A percentile compares a stretch with the other conserved stretches of the same genome.
These are phyloP conservation scores for Saccharomyces eubayanus DNA, from an alignment of 805 yeast species.

Conservation along the genomic window DNA sequence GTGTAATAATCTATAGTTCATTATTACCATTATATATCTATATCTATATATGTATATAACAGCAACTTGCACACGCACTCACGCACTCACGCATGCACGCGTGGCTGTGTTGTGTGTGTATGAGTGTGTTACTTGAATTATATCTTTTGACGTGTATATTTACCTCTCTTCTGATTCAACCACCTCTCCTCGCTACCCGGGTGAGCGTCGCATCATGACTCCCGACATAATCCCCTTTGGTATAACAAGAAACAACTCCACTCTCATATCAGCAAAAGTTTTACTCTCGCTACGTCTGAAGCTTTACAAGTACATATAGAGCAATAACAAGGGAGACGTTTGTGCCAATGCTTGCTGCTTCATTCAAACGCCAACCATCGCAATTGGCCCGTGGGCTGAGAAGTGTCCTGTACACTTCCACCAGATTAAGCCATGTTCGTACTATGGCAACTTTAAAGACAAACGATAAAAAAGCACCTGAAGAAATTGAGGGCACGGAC, in stretches of 20 bases:
- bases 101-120: background rate
- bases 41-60: conserved; percentile 2
- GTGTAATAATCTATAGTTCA: background rate
- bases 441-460: background rate
- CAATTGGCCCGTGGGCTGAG: background rate
- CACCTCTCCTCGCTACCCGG: background rate
- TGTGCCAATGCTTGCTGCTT: conserved; percentile 2
- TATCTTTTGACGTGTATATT: background rate
- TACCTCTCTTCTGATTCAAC: background rate
- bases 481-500: conserved; percentile 16
- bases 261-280: background rate
- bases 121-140: background rate
- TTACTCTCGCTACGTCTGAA: background rate
- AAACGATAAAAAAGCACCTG: background rate
- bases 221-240: background rate
- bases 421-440: background rate
- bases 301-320: background rate
- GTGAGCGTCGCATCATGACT: background rate
- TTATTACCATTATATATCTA: conserved; percentile 1
- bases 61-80: too few species aligned
- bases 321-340: background rate
- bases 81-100: background rate
- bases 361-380: conserved; percentile 2
- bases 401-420: background rate
- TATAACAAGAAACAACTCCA: background rate